phyloP scores from a whole-genome alignment of 441 rosid genomes.

The Breynia disticha region DNA sequence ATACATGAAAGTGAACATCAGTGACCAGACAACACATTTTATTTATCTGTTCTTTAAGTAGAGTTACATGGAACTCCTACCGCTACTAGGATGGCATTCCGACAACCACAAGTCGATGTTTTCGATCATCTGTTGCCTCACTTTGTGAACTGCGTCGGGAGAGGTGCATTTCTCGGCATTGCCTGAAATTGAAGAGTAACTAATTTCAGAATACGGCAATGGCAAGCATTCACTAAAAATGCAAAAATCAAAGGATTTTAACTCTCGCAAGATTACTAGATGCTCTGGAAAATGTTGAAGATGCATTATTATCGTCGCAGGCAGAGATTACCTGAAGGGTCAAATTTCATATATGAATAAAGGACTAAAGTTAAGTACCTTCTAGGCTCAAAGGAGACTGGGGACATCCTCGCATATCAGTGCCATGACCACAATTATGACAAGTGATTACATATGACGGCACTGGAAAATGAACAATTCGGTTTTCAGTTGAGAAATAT shows the following conservation, averaged over 20 bases:
- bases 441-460: conserved; percentile 73
- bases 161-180: conserved; percentile 65
- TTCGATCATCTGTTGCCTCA: conserved; percentile 63
- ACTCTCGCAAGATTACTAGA: no score
- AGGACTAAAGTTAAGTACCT: no score
- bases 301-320: background rate
- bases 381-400: conserved; percentile 63
- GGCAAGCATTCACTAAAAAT: background rate
- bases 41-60: background rate
- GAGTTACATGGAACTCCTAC: conserved; percentile 41
- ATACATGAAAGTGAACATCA: background rate
- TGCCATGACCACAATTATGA: conserved; percentile 89
- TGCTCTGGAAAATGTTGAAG: no score
- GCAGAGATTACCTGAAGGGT: no score
- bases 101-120: conserved; percentile 89
- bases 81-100: conserved; percentile 41
- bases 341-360: no score
- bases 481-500: background rate
- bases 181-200: conserved; percentile 34
- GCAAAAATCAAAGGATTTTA: no score
- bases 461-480: conserved; percentile 36
- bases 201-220: conserved; percentile 3
- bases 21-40: background rate
- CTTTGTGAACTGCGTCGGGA: conserved; percentile 78
- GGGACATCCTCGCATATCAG: conserved; percentile 92